These are phyloP conservation scores for Rhizomucor miehei DNA, from an alignment of 371 early-diverging fungal genomes.

Conservation along the genomic window DNA sequence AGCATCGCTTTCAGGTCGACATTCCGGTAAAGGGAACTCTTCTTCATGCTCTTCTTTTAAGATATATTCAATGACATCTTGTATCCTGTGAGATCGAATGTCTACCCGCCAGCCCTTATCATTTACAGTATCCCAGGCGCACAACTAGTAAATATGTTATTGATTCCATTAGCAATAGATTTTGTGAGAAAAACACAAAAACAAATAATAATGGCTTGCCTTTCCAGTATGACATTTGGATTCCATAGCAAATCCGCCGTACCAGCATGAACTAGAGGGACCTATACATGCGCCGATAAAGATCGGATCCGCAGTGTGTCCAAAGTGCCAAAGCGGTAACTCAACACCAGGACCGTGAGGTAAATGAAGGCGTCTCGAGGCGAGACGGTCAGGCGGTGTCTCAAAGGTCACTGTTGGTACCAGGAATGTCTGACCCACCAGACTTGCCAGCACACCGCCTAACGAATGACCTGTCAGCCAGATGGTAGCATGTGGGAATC, in stretches of 20 bases:
- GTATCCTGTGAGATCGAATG: slow-evolving; percentile 75
- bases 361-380: slow-evolving; percentile 80
- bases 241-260: slow-evolving; percentile 90
- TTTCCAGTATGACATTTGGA: slow-evolving; percentile 51
- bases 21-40: slow-evolving; percentile 38
- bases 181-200: slow-evolving; percentile 1
- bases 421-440: slow-evolving; percentile 85
- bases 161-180: slow-evolving; percentile 12
- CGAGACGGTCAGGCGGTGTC: slow-evolving; percentile 84
- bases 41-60: slow-evolving; percentile 49
- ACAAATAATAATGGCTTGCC: slow-evolving; percentile 16
- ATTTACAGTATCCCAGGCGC: slow-evolving; percentile 69
- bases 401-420: slow-evolving; percentile 88
- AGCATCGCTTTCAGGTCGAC: slow-evolving; percentile 49
- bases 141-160: slow-evolving; percentile 26
- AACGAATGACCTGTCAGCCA: slow-evolving; percentile 95
- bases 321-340: slow-evolving; percentile 87
- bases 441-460: slow-evolving; percentile 82
- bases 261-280: slow-evolving; percentile 76
- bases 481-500: slow-evolving; percentile 69
- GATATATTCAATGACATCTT: slow-evolving; percentile 77
- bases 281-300: slow-evolving; percentile 90
- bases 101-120: slow-evolving; percentile 70
- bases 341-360: slow-evolving; percentile 52
- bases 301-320: slow-evolving; percentile 92